A percentile compares a stretch with the other conserved stretches of the same genome.
Evolutionary conservation across 2,329 filamentous ascomycete species (phyloP).

Genomic region (Domatiomyces catenatus): DNA sequence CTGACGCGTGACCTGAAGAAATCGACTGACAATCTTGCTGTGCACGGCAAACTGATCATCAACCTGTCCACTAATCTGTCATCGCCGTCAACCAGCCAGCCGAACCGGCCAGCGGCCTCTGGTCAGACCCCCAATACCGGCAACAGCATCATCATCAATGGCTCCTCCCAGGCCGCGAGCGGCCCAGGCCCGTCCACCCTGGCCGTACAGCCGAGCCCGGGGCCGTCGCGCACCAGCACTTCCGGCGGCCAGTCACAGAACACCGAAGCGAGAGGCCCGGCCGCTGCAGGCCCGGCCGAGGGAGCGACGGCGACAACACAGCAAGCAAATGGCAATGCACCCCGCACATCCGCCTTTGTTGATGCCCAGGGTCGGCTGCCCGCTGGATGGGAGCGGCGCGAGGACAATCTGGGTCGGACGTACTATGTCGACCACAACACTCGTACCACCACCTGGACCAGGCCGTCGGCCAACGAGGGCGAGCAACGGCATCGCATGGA

Average conservation of each 20-base stretch:
- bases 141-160: constrained; percentile 7
- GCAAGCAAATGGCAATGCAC: constrained; percentile 24
- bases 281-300: constrained; percentile 17
- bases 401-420: constrained; percentile 85
- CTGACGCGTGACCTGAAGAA: constrained; percentile 94
- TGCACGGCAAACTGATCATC: constrained; percentile 93
- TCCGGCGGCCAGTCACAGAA: constrained; percentile 19
- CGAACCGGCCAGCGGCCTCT: constrained; percentile 6
- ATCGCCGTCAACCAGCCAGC: constrained; percentile 21
- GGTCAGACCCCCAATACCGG: constrained; percentile 4
- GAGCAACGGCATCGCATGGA: constrained; percentile 68
- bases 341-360: constrained; percentile 66
- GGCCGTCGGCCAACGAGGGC: constrained; percentile 64
- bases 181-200: constrained; percentile 13
- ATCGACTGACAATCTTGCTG: constrained; percentile 92
- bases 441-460: constrained; percentile 87
- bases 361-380: constrained; percentile 88
- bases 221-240: constrained; percentile 18
- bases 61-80: constrained; percentile 85
- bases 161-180: constrained; percentile 7
- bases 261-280: constrained; percentile 10
- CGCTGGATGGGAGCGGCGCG: constrained; percentile 85
- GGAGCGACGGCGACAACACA: constrained; percentile 23
- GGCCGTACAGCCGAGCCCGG: constrained; percentile 18
- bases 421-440: constrained; percentile 99